Conservation (phyloP, 2,329 filamentous ascomycete genomes). For the Stromatinia cepivora region DNA sequence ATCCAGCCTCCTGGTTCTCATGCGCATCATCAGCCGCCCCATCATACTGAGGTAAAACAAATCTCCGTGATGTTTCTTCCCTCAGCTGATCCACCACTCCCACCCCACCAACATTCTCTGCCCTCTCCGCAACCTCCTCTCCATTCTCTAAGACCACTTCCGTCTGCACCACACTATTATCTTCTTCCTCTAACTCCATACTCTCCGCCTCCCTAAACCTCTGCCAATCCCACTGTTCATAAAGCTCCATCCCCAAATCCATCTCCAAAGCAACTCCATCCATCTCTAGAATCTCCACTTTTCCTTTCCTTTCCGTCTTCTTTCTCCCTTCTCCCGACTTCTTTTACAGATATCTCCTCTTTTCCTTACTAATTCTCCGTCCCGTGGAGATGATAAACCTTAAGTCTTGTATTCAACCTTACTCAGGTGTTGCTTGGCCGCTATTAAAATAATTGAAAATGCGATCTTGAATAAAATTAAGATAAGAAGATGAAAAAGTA, state of each 20-base stretch:
- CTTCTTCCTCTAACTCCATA: constrained; percentile 5
- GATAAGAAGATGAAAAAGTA: neutral
- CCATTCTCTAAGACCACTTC: neutral
- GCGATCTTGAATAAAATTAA: neutral
- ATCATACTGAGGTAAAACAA: neutral
- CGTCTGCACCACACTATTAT: neutral
- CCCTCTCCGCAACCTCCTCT: neutral
- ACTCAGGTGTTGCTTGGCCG: too few relatives aligned
- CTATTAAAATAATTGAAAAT: neutral
- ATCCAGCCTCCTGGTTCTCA: neutral
- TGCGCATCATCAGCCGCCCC: neutral
- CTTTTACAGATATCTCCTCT: neutral
- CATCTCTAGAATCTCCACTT: neutral
- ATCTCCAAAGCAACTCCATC: neutral
- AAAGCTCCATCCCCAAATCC: constrained; percentile 10
- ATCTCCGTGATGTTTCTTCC: too few relatives aligned
- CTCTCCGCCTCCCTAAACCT: constrained; percentile 6
- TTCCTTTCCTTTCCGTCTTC: too few relatives aligned
- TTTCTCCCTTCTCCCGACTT: neutral
- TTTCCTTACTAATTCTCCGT: neutral
- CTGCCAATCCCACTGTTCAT: constrained; percentile 18
- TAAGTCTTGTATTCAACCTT: neutral
- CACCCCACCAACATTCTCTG: too few relatives aligned
- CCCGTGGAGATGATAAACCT: neutral
- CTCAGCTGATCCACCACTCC: neutral